phyloP scores from a whole-genome alignment of 352 stramenopile genomes.

The Globisporangium nagaii region DNA sequence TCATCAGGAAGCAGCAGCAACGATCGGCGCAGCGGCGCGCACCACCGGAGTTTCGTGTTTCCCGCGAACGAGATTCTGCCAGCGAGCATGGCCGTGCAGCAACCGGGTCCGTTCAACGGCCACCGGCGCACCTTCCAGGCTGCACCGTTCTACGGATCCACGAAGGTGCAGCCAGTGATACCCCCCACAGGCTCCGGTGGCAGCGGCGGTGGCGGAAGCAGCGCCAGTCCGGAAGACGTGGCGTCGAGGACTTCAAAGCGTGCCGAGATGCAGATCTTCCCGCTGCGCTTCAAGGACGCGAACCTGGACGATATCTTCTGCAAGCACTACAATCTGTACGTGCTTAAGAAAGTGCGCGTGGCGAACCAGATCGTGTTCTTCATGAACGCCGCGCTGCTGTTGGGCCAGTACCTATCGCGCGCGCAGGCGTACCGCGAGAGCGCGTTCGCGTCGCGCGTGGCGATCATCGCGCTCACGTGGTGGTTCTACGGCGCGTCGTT shows the following conservation, averaged over 20 bases:
- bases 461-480: conserved; percentile 32
- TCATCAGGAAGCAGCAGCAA: conserved; percentile 23
- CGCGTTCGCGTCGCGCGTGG: conserved; percentile 36
- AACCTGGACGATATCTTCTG: conserved; percentile 64
- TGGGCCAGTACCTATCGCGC: conserved; percentile 41
- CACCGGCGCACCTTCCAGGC: conserved; percentile 16
- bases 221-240: not conserved
- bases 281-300: conserved; percentile 49
- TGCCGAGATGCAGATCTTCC: conserved; percentile 48
- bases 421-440: conserved; percentile 15
- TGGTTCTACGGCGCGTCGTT: conserved; percentile 38
- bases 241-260: conserved; percentile 12
- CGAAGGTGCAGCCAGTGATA: conserved; percentile 26
- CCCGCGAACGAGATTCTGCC: conserved; percentile 34
- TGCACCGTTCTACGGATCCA: conserved; percentile 20
- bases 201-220: too few relatives aligned
- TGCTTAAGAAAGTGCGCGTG: conserved; percentile 56
- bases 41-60: conserved; percentile 38
- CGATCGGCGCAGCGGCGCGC: conserved; percentile 19
- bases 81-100: conserved; percentile 32
- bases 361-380: conserved; percentile 41
- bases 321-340: conserved; percentile 73
- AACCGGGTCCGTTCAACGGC: conserved; percentile 18
- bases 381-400: conserved; percentile 41
- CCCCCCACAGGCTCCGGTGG: too few relatives aligned